Evolutionary conservation across 2,329 filamentous ascomycete genomes (phyloP).

Genomic region (Curvularia lunata): DNA sequence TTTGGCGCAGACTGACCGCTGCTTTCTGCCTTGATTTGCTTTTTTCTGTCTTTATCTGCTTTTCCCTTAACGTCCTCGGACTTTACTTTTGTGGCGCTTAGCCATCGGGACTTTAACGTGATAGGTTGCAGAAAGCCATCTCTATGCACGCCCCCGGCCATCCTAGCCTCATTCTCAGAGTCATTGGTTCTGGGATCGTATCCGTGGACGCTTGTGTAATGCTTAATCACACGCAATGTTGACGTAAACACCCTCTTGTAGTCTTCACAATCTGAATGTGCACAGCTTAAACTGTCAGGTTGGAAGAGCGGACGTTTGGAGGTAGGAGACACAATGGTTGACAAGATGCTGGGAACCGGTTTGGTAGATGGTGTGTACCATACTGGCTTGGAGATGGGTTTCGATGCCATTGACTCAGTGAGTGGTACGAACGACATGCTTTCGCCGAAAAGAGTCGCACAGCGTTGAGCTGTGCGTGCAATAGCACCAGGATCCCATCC

Average conservation of each 20-base stretch:
- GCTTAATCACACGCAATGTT: slow-evolving; percentile 48
- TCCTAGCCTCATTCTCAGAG: slow-evolving; percentile 55
- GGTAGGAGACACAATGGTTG: background rate
- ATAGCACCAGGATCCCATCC: slow-evolving; percentile 72
- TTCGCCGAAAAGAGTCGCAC: slow-evolving; percentile 76
- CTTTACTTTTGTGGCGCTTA: slow-evolving; percentile 33
- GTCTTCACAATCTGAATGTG: slow-evolving; percentile 40
- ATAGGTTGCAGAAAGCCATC: slow-evolving; percentile 71
- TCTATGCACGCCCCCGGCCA: slow-evolving; percentile 68
- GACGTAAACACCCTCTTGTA: slow-evolving; percentile 35
- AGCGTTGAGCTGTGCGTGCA: slow-evolving; percentile 73
- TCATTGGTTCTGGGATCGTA: slow-evolving; percentile 50
- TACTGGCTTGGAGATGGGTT: slow-evolving; percentile 34
- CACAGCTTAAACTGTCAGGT: slow-evolving; percentile 37
- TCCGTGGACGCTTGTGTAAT: slow-evolving; percentile 56
- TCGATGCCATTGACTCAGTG: slow-evolving; percentile 47
- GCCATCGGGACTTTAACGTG: slow-evolving; percentile 38
- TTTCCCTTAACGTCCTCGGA: slow-evolving; percentile 16
- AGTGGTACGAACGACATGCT: slow-evolving; percentile 69
- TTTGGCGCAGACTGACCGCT: slow-evolving; percentile 4
- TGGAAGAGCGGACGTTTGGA: slow-evolving; percentile 39
- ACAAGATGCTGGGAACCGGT: slow-evolving; percentile 16
- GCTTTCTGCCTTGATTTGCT: slow-evolving; percentile 16
- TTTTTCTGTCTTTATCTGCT: slow-evolving; percentile 19
- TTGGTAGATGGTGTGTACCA: slow-evolving; percentile 46